Percentiles rank a stretch among this genome's conserved stretches.
Conservation (phyloP, 371 early-diverging fungal genomes). For the Dichotomocladium elegans region DNA sequence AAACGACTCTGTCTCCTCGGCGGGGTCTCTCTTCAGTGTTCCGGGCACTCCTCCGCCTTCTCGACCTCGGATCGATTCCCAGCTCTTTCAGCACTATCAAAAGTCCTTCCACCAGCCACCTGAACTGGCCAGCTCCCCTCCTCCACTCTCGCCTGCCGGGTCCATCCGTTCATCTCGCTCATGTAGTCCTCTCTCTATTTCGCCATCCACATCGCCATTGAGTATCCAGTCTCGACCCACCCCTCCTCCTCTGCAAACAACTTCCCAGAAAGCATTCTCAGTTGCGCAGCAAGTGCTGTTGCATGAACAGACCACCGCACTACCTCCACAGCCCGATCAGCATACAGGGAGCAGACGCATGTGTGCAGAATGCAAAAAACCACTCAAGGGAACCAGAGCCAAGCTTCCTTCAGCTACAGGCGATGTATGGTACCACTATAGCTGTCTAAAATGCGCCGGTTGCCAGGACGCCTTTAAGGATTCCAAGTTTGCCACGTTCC, state of each 20-base stretch:
- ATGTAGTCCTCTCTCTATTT: constrained; percentile 1
- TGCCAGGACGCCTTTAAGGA: constrained; percentile 64
- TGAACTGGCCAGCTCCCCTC: constrained; percentile 6
- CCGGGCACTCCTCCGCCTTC: background rate
- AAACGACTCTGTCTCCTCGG: constrained; percentile 7
- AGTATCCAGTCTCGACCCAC: background rate
- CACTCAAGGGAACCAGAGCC: constrained; percentile 16
- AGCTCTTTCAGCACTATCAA: constrained; percentile 14
- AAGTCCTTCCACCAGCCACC: constrained; percentile 6
- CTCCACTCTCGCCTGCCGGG: constrained; percentile 10
- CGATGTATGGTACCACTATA: constrained; percentile 56
- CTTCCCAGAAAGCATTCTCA: too few relatives aligned
- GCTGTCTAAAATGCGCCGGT: constrained; percentile 66
- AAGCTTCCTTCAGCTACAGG: constrained; percentile 19
- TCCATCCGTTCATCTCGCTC: constrained; percentile 4
- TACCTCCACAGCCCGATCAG: background rate
- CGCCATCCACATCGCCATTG: constrained; percentile 7
- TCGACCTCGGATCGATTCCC: constrained; percentile 10
- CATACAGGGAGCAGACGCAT: background rate
- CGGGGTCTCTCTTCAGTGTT: constrained; percentile 1
- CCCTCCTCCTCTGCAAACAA: background rate
- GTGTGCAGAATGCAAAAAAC: constrained; percentile 18
- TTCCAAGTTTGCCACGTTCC: constrained; percentile 48
- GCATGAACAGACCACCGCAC: too few relatives aligned
- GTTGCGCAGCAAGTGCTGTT: too few relatives aligned